These are phyloP conservation scores for Pichia sp. DNA, from an alignment of 1,139 yeast genomes.

Conservation along the genomic window DNA sequence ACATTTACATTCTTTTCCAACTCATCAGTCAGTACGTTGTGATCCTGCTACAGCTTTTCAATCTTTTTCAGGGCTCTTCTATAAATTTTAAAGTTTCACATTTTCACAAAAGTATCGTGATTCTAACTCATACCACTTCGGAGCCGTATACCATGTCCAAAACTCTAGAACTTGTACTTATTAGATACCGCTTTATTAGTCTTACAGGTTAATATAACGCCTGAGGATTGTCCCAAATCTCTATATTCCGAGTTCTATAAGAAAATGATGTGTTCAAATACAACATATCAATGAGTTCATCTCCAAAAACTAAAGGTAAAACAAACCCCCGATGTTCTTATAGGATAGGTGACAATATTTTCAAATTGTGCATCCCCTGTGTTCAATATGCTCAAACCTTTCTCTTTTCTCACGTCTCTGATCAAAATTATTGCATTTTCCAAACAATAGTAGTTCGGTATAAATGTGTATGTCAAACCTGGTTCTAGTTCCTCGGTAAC, in stretches of 20 bases:
- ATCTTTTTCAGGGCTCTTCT: conserved; percentile 4
- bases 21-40: not conserved
- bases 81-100: conserved; percentile 2
- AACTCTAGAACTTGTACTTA: conserved; percentile 18
- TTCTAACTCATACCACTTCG: conserved; percentile 23
- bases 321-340: conserved; percentile 13
- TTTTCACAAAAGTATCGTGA: not conserved
- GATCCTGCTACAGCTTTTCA: not conserved
- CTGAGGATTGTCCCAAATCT: conserved; percentile 16
- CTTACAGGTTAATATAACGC: conserved; percentile 16
- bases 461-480: conserved; percentile 14
- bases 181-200: conserved; percentile 17
- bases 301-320: conserved; percentile 13
- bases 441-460: conserved; percentile 25
- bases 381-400: conserved; percentile 11
- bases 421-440: conserved; percentile 24
- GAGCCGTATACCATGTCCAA: conserved; percentile 18
- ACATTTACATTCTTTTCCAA: conserved; percentile 16
- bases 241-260: conserved; percentile 16
- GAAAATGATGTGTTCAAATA: conserved; percentile 25
- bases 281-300: conserved; percentile 12
- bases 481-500: conserved; percentile 6
- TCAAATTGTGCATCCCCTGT: conserved; percentile 24
- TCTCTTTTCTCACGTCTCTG: conserved; percentile 2
- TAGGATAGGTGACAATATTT: conserved; percentile 7